Base-by-base conservation (phyloP, 1,139 yeast genomes). In the Schizosaccharomyces versatilis region DNA sequence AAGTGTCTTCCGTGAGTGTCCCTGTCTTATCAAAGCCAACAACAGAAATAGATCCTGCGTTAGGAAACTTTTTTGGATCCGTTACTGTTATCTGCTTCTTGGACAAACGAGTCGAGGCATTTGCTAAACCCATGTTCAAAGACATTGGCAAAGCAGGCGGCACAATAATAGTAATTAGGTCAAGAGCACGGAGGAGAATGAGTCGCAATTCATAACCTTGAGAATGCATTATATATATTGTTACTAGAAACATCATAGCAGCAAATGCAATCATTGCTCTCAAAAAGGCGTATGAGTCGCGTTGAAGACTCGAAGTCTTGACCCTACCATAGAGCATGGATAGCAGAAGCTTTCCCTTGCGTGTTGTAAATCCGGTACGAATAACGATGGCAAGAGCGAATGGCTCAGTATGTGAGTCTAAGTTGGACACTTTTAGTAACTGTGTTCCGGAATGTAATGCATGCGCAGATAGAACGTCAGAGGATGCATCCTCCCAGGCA, bases 121-220 rank as follows among this genome's bases (percentile, higher is more conserved):
- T 75, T 69, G 93, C 93, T 48, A 90, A 98, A 58, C 98, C 98
- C 88, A 90, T 82, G 38, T 98, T 90, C 63, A 90, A 77, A 72
- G 93, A 98, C 97, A 93, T 90, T 54, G 99, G 99, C 62, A 90
- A 76, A 71, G 93, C 99, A 54, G 99, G 98, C 47, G 99, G 99
- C 49, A 90, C 98, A 62, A 90, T 98, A 53, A 97, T 88, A 24
- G 99, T 90, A 62, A 90, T 77, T 63, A 90, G 90, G 66, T 90
- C 78, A 61, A 90, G 82, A 80, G 98, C 97, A 62, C 99, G 75
- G 56, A 93, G 71, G 9, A 88, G 73, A 72, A 90, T 90, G 84
- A 84, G 82, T 67, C 76, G 80, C 47, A 95, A 82, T 69, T 98
- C 98, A 70, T 90, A 96, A 58, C 82, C 82, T 98, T 98, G 90